Evolutionary conservation across 805 yeast genomes (phyloP), one percentile per base, ranked within the genome.

Genomic region (Ogataea haglerorum): DNA sequence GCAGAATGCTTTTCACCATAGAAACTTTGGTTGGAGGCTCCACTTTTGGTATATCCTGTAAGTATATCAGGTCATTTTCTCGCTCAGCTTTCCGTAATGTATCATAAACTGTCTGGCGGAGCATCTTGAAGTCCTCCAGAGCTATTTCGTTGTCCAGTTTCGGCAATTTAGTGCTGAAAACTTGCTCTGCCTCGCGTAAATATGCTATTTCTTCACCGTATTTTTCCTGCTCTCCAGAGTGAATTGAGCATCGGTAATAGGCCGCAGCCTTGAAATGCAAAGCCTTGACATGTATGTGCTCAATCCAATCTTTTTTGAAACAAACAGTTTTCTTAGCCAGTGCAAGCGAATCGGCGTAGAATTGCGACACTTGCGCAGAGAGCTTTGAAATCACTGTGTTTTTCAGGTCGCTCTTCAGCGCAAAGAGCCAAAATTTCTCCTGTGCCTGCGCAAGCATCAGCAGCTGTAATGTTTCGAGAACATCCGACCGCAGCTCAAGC

Each of bases 371-470:
- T 52, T 82, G 87, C 5, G 68, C 60, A 0, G 95, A 75, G 32
- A 90, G 61, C 50, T 78, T 76, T 1, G 93, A 72, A 3, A 89
- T 62, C 4, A 79, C 65, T 0, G 82, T 65, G 53, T 84, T 79
- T 51, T 80, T 83, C 52, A 76, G 54, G 10, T 68, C 64, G 16
- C 61, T 65, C 27, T 63, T 58, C 0, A 69, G 60, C 0, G 95
- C 88, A 52, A 81, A 80, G 34, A 75, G 78, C 96, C 96, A 89
- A 36, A 83, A 78, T 10, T 78, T 72, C 55, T 90, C 96, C 60
- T 89, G 96, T 0, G 95, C 93, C 53, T 87, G 95, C 0, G 95
- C 93, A 28, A 85, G 56, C 76, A 76, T 75, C 25, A 88, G 54
- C 10, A 57, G 49, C 26, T 70, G 61, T 38, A 89, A 62, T 13